Conservation (phyloP, 2,329 filamentous ascomycete genomes). For the Orbilia javanica region DNA sequence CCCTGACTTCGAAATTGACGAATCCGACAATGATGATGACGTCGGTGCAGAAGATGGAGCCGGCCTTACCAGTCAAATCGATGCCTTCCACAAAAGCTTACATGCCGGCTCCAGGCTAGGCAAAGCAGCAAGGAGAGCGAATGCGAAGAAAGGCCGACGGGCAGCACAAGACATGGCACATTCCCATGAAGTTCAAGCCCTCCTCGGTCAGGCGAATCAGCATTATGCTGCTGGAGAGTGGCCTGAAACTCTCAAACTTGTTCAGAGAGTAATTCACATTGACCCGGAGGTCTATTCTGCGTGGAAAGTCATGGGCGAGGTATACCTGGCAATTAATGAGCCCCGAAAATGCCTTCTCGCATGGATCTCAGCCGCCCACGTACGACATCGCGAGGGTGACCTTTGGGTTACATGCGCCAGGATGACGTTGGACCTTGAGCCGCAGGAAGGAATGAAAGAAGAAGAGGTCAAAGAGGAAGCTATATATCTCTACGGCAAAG, state of each 20-base stretch:
- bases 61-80: constrained; percentile 38
- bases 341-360: constrained; percentile 72
- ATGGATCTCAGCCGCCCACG: constrained; percentile 73
- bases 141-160: constrained; percentile 52
- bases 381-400: constrained; percentile 73
- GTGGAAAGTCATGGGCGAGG: constrained; percentile 74
- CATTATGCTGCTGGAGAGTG: constrained; percentile 75
- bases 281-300: constrained; percentile 77
- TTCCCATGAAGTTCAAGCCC: constrained; percentile 74
- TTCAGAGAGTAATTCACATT: constrained; percentile 75
- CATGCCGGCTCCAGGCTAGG: constrained; percentile 38
- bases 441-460: constrained; percentile 67
- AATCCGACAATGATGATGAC: constrained; percentile 54
- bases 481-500: constrained; percentile 73
- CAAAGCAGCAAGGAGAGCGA: constrained; percentile 38
- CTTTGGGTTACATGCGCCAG: constrained; percentile 74
- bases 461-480: constrained; percentile 70
- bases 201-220: constrained; percentile 76
- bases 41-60: constrained; percentile 34
- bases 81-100: constrained; percentile 53
- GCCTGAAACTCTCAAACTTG: constrained; percentile 71
- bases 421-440: constrained; percentile 68
- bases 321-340: constrained; percentile 74
- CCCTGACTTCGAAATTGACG: constrained; percentile 39
- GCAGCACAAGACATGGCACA: constrained; percentile 60